Conservation (phyloP, 176 grass and related monocot species). For the Rhynchospora tenuis region DNA sequence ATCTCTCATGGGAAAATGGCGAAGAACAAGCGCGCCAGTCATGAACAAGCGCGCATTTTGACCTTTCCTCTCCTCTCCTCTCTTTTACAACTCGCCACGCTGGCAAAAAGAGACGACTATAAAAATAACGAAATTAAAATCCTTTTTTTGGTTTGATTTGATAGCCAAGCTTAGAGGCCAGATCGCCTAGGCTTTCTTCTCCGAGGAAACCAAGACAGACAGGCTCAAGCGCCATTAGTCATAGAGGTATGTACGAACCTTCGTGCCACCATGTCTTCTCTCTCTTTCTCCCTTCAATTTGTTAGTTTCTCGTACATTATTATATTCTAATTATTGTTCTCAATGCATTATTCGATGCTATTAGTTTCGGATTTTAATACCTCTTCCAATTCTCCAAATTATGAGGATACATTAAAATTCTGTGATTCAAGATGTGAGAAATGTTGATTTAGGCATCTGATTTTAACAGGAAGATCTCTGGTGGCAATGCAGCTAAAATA, state of each 20-base stretch:
- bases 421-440: not conserved
- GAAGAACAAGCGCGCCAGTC: not conserved
- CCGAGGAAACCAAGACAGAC: not conserved
- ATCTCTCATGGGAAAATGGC: not conserved
- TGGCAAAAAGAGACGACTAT: not conserved
- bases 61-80: not conserved
- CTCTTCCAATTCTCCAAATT: not conserved
- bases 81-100: not conserved
- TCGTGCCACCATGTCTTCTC: not conserved
- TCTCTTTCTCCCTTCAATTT: not conserved
- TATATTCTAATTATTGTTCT: not conserved
- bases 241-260: not conserved
- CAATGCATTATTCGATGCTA: too few relatives aligned
- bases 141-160: not conserved
- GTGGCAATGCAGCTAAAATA: not conserved
- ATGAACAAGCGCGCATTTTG: not conserved
- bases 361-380: not conserved
- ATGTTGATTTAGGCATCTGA: not conserved
- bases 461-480: not conserved
- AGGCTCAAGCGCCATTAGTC: not conserved
- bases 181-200: not conserved
- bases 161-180: not conserved
- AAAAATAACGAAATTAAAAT: not conserved
- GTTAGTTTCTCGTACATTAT: not conserved
- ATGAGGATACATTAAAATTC: not conserved